Evolutionary conservation across 768 basidiomycete species (phyloP).

Genomic region (Termitomyces sp.): DNA sequence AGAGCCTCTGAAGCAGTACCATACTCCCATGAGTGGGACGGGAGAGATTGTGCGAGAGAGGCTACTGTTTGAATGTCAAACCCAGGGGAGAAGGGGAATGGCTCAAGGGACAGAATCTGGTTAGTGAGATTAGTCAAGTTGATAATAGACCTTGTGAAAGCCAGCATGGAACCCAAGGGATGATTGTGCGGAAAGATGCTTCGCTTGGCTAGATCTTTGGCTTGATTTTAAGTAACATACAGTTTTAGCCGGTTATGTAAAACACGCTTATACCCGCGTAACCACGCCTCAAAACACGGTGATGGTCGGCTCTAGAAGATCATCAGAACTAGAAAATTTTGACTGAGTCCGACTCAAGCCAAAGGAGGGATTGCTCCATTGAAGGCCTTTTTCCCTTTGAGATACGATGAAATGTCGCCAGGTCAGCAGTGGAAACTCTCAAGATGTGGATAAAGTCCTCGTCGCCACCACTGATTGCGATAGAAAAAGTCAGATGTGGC

Average conservation of each 20-base stretch:
- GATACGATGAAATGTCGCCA: neutral
- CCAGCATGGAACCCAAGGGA: neutral
- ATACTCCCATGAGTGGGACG: slow-evolving; percentile 43
- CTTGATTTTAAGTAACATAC: neutral
- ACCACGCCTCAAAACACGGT: neutral
- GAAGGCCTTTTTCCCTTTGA: too few species aligned
- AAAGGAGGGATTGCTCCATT: neutral
- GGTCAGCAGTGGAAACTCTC: neutral
- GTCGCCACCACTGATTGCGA: neutral
- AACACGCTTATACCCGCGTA: neutral
- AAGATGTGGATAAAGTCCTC: neutral
- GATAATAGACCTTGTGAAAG: neutral
- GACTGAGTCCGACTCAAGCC: neutral
- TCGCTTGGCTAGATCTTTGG: neutral
- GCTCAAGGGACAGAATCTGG: slow-evolving; percentile 3
- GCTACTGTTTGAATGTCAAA: slow-evolving; percentile 29
- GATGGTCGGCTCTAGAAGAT: neutral
- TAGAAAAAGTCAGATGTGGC: neutral
- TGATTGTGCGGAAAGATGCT: neutral
- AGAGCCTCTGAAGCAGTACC: slow-evolving; percentile 37
- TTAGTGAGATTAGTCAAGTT: neutral
- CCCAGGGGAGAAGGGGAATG: slow-evolving; percentile 28
- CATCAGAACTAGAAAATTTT: neutral
- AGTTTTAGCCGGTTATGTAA: neutral
- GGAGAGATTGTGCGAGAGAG: slow-evolving; percentile 25